Evolutionary conservation across 805 yeast genomes (phyloP), one percentile per base, ranked within the genome.

Genomic region (Phaffomyces antillensis): DNA sequence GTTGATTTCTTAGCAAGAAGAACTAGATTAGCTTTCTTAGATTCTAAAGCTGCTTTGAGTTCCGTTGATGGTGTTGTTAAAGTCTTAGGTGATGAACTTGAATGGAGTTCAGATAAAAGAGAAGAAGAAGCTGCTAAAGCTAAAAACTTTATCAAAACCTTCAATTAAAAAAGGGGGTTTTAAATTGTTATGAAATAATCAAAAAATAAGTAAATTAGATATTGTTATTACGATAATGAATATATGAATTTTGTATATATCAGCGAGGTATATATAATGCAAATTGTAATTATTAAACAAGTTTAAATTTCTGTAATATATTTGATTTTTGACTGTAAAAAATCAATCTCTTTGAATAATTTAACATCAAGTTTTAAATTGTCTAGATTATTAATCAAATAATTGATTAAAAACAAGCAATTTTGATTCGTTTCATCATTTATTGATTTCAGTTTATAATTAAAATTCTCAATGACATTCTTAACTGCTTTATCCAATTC

Each of bases 1-100:
- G 70, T 83, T 46, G 98, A 90, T 66, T 88, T 90, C 73, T 72
- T 90, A 53, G 87, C 95, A 45, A 84, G 97, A 73, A 83, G 98
- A 74, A 82, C 91, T 43, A 81, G 98, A 67, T 79, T 87, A 62
- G 96, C 96, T 3, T 91, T 89, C 71, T 73, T 90, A 62, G 90
- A 90, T 67, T 86, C 93, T 36, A 79, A 79, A 63, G 88, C 84
- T 52, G 96, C 97, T 13, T 68, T 81, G 51, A 72, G 69, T 42
- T 85, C 95, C 15, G 81, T 90, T 45, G 95, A 88, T 51, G 84
- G 83, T 50, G 95, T 91, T 34, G 89, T 86, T 42, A 84, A 85
- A 55, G 75, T 87, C 52, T 85, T 90, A 93, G 89, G 81, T 53
- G 71, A 76, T 42, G 93, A 86, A 64, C 73, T 85, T 50, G 67